Base-by-base conservation (phyloP, 2,329 filamentous ascomycete genomes). In the Aureobasidium sp. region DNA sequence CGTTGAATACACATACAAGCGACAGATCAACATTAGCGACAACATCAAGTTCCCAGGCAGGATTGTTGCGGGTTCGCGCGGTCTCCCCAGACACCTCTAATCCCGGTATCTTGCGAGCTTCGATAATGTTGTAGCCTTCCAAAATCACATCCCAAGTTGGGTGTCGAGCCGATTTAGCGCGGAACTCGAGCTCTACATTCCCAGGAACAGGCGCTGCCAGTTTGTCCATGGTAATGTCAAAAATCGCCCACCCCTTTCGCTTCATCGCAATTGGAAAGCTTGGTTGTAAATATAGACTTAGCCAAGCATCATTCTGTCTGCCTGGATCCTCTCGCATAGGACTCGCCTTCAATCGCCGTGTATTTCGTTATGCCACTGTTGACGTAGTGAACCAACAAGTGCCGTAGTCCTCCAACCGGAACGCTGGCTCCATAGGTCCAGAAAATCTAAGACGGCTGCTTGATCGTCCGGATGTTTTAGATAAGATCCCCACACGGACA, bases 31-130 rank as follows among this genome's bases (percentile, higher is more conserved):
- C 44, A 29, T 19, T 12, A 7, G 44, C 44, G 15, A 11, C 44
- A 47, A 47, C 19, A 24, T 24, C 44, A 45, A 52, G 7, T 57
- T 66, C 24, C 44, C 44, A 70, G 47, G n/a, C 39, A 17, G 8
- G 33, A 44, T 48, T 42, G 39, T 42, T 42, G 14, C 39, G 39
- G 17, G n/a, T n/a, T 8, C 39, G 15, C 5, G 39, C 39, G n/a
- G 39, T 42, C 39, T 19, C 39, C 7, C 39, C 39, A 8, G 39
- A 14, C 2, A 14, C 39, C 39, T 42, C 39, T n/a, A n/a, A 1
- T 3, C 39, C 39, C 15, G 39, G 39, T 19, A 42, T 42, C 39
- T 42, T 42, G n/a, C 39, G 39, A 8, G 39, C 39, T 19, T 42
- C 39, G 7, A 42, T 7, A 2, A 42, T 42, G 2, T 42, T 42